These are phyloP conservation scores for Gliomastix tumulicola DNA, from an alignment of 2,329 filamentous ascomycete species.

Conservation along the genomic window DNA sequence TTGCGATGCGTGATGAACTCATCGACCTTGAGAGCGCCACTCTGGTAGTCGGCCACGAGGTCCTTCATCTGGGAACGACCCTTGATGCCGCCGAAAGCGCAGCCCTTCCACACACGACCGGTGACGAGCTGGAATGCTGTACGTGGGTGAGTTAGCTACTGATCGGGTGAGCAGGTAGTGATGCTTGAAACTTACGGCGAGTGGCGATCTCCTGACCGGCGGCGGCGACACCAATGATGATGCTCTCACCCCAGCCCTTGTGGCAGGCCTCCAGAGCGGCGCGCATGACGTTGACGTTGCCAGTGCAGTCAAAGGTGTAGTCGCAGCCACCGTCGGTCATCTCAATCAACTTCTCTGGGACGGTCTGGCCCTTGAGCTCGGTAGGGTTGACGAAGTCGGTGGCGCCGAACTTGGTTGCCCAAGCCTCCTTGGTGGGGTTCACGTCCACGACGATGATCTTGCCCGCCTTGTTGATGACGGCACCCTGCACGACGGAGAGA, in stretches of 20 bases:
- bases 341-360: conserved; percentile 89
- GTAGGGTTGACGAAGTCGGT: conserved; percentile 95
- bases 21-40: conserved; percentile 89
- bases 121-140: conserved; percentile 97
- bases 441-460: conserved; percentile 71
- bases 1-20: conserved; percentile 99
- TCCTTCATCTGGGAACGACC: conserved; percentile 85
- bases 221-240: conserved; percentile 95
- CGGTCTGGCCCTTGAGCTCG: conserved; percentile 68
- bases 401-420: conserved; percentile 90
- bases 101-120: conserved; percentile 95
- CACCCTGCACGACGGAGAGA: conserved; percentile 90
- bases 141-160: conserved; percentile 12
- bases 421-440: conserved; percentile 86
- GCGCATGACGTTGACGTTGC: conserved; percentile 93
- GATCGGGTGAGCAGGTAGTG: conserved; percentile 14
- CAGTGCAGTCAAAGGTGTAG: conserved; percentile 99
- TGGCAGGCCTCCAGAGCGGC: conserved; percentile 95
- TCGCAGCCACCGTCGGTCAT: conserved; percentile 98
- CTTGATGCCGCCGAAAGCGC: conserved; percentile 97
- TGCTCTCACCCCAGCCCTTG: conserved; percentile 98
- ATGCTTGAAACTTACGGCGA: conserved; percentile 71
- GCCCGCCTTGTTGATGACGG: conserved; percentile 72
- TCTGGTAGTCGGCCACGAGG: conserved; percentile 84
- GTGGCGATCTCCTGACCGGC: conserved; percentile 94